These are phyloP conservation scores for Eudorina sp. DNA, from an alignment of 139 green algal genomes.

Conservation along the genomic window DNA sequence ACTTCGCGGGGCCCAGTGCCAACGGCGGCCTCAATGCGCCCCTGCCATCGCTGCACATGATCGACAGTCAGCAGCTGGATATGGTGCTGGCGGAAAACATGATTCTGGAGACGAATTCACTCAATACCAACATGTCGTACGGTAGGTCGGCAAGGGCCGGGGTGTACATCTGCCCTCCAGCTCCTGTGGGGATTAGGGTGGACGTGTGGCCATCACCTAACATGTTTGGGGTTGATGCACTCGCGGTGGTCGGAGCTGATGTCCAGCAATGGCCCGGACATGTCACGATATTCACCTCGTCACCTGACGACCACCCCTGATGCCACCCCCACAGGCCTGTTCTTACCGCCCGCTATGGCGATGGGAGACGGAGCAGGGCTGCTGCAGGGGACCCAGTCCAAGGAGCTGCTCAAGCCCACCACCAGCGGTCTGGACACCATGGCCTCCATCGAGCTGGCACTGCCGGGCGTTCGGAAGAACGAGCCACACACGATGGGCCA, in stretches of 20 bases:
- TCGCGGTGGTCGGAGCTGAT: too few species aligned
- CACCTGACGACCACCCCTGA: too few species aligned
- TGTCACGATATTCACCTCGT: too few species aligned
- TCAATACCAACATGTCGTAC: slow-evolving; percentile 28
- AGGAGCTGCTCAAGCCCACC: slow-evolving; percentile 50
- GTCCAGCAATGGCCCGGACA: too few species aligned
- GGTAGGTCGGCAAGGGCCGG: too few species aligned
- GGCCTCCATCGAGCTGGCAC: slow-evolving; percentile 31
- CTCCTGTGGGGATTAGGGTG: too few species aligned
- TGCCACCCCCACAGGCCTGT: slow-evolving; percentile 33
- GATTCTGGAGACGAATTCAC: slow-evolving; percentile 27
- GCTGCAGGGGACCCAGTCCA: slow-evolving; percentile 16
- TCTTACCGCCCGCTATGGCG: slow-evolving; percentile 35
- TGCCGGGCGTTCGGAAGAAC: slow-evolving; percentile 31
- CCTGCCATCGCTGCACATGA: slow-evolving; percentile 41
- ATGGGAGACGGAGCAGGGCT: neutral
- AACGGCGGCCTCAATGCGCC: neutral
- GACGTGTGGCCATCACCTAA: too few species aligned
- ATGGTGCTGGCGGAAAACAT: slow-evolving; percentile 44
- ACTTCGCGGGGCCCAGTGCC: neutral
- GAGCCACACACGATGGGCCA: neutral
- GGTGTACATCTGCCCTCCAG: too few species aligned
- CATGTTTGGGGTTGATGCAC: too few species aligned
- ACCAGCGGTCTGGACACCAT: slow-evolving; percentile 40
- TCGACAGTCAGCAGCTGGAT: slow-evolving; percentile 46